phyloP scores from a whole-genome alignment of 441 rosid species.

The Francoa sonchifolia region DNA sequence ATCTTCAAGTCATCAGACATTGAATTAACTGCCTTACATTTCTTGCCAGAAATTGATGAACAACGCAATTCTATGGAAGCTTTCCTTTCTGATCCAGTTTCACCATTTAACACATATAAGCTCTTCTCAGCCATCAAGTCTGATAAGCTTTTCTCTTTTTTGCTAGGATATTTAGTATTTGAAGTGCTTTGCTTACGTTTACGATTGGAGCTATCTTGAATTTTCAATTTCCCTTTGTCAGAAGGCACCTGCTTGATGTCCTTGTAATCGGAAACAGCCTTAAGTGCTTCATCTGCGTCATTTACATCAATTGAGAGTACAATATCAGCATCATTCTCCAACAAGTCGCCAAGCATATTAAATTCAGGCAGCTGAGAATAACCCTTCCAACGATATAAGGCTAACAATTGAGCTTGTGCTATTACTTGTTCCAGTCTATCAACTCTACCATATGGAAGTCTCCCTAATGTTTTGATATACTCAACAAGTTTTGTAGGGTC shows the following conservation, averaged over 20 bases:
- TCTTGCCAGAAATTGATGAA: constrained; percentile 20
- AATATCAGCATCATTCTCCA: constrained; percentile 35
- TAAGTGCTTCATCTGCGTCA: constrained; percentile 12
- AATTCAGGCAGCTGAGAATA: constrained; percentile 40
- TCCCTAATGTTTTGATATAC: constrained; percentile 37
- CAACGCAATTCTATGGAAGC: constrained; percentile 10
- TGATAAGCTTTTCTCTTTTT: constrained; percentile 53
- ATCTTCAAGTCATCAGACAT: constrained; percentile 13
- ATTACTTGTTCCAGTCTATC: constrained; percentile 41
- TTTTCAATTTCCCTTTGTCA: constrained; percentile 22
- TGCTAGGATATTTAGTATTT: constrained; percentile 14
- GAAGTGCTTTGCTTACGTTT: constrained; percentile 26
- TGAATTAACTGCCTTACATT: constrained; percentile 29
- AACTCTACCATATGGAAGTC: constrained; percentile 19
- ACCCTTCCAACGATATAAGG: constrained; percentile 64
- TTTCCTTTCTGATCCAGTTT: constrained; percentile 16
- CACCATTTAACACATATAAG: constrained; percentile 15
- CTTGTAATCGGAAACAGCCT: constrained; percentile 14
- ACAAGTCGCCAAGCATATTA: constrained; percentile 26
- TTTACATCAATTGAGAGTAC: constrained; percentile 16
- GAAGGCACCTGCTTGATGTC: constrained; percentile 13
- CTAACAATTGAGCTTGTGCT: constrained; percentile 41
- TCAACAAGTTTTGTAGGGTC: constrained; percentile 36
- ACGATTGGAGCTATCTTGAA: constrained; percentile 14
- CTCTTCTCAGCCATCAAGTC: constrained; percentile 37